Percentiles rank a stretch among this genome's conserved stretches.
phyloP scores from a whole-genome alignment of 495 filamentous ascomycete species.

The Penicillium turbatum region DNA sequence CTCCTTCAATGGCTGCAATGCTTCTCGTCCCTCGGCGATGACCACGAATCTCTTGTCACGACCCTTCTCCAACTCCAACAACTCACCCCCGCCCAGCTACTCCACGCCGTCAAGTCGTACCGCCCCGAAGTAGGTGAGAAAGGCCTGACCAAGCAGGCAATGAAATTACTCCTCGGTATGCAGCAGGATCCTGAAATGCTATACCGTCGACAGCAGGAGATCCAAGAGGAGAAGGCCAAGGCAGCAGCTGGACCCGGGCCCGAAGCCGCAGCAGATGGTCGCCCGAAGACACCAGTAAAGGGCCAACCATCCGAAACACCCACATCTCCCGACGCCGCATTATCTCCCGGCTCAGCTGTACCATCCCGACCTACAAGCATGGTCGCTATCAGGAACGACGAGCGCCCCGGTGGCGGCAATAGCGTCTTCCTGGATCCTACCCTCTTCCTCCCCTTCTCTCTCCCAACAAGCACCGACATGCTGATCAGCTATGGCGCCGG shows the following conservation, averaged over 20 bases:
- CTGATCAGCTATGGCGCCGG: slow-evolving; percentile 90
- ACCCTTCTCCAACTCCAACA: slow-evolving; percentile 85
- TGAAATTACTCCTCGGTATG: slow-evolving; percentile 79
- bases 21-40: slow-evolving; percentile 93
- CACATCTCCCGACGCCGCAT: slow-evolving; percentile 20
- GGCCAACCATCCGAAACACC: slow-evolving; percentile 32
- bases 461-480: slow-evolving; percentile 97
- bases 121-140: slow-evolving; percentile 94
- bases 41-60: slow-evolving; percentile 78
- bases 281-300: slow-evolving; percentile 43
- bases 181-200: slow-evolving; percentile 58
- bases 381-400: slow-evolving; percentile 21
- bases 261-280: slow-evolving; percentile 25
- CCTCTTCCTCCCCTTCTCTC: slow-evolving; percentile 86
- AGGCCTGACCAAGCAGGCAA: slow-evolving; percentile 74
- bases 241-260: slow-evolving; percentile 19
- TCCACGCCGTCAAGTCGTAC: slow-evolving; percentile 90
- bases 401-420: slow-evolving; percentile 40
- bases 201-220: slow-evolving; percentile 33
- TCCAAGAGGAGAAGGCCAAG: slow-evolving; percentile 31
- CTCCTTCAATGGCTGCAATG: slow-evolving; percentile 97
- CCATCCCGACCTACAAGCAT: slow-evolving; percentile 26
- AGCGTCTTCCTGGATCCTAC: slow-evolving; percentile 77
- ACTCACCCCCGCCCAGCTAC: slow-evolving; percentile 80
- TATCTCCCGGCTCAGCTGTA: slow-evolving; percentile 27